Conservation (phyloP, 345 rosid genomes). For the Rhodamnia argentea region DNA sequence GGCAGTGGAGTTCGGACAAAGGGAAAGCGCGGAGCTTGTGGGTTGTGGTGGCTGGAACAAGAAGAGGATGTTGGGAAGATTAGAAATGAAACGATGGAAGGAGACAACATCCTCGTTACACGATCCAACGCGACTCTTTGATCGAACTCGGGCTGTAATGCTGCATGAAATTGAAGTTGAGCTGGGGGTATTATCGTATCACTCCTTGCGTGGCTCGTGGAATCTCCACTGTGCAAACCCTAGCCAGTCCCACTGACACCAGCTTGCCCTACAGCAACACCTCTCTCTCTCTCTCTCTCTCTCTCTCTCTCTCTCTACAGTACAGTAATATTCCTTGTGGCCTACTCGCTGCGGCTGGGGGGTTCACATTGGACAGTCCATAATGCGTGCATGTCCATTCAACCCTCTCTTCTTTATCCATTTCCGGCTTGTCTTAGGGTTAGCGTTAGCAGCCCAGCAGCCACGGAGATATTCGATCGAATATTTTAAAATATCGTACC, state of each 20-base stretch:
- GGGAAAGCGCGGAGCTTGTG: not conserved
- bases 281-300: not conserved
- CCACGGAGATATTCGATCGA: too few relatives aligned
- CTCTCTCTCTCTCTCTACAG: not conserved
- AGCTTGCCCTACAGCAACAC: not conserved
- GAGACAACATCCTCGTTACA: not conserved
- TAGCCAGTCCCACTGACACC: not conserved
- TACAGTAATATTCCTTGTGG: slow-evolving; percentile 1
- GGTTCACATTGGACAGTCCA: not conserved
- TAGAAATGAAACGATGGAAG: not conserved
- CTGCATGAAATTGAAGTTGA: not conserved
- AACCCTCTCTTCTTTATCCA: not conserved
- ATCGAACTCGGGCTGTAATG: not conserved
- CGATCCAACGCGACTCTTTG: not conserved
- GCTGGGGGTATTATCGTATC: not conserved
- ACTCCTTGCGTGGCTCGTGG: not conserved
- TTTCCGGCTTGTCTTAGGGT: too few relatives aligned
- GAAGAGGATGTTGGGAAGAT: not conserved
- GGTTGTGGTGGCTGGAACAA: not conserved
- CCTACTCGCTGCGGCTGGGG: not conserved
- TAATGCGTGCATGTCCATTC: not conserved
- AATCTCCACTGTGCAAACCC: not conserved
- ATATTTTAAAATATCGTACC: too few relatives aligned
- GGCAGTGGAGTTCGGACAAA: not conserved
- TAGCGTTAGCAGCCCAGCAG: too few relatives aligned